Percentiles rank a stretch among this genome's conserved stretches.
These are phyloP conservation scores for Solidago caesia DNA, from an alignment of 129 eudicot species.

Conservation along the genomic window DNA sequence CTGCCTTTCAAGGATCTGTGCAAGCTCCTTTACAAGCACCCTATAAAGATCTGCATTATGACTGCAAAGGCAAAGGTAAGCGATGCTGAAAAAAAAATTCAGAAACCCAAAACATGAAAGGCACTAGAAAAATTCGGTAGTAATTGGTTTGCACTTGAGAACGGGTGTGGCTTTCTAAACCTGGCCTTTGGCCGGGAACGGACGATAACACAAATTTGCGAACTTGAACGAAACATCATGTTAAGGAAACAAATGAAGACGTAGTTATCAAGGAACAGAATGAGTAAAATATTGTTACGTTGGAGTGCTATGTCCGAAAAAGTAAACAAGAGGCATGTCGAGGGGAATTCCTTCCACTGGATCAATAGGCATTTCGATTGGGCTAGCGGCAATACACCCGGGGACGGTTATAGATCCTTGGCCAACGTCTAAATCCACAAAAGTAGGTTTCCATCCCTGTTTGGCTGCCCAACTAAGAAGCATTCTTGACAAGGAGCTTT, in stretches of 20 bases:
- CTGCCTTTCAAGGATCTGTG: constrained; percentile 73
- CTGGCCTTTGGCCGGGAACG: not conserved
- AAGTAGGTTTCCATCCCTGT: constrained; percentile 99
- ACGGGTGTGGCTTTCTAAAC: not conserved
- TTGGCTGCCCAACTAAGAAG: constrained; percentile 99
- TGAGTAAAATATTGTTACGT: constrained; percentile 41
- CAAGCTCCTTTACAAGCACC: constrained; percentile 90
- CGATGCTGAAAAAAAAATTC: not conserved
- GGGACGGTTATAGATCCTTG: constrained; percentile 96
- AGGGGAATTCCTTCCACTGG: constrained; percentile 99
- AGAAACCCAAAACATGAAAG: not conserved
- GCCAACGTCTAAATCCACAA: constrained; percentile 91
- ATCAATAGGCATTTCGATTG: constrained; percentile 93
- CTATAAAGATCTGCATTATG: constrained; percentile 83
- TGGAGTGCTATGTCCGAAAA: constrained; percentile 78
- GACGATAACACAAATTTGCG: not conserved
- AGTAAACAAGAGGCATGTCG: constrained; percentile 94
- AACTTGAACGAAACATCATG: not conserved
- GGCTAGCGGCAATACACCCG: constrained; percentile 90
- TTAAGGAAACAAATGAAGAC: constrained; percentile 6
- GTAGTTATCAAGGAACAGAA: not conserved
- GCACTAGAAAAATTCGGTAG: not conserved
- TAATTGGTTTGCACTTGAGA: not conserved
- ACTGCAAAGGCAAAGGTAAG: constrained; percentile 43
- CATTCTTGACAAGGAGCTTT: constrained; percentile 92